phyloP scores from a whole-genome alignment of 805 yeast species.

The Metschnikowia colocasiae region DNA sequence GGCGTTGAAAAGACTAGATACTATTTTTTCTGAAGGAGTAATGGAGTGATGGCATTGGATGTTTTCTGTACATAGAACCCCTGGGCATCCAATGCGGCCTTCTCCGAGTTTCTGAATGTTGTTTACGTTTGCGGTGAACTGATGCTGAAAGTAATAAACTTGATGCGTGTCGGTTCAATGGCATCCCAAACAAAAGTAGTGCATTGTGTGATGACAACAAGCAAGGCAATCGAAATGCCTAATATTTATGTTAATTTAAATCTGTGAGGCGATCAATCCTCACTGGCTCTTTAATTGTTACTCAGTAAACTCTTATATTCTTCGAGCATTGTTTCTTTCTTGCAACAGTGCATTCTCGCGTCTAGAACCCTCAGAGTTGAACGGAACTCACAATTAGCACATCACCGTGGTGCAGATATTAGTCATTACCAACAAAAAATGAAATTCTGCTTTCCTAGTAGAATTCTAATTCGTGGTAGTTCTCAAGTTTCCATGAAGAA shows the following conservation, averaged over 20 bases:
- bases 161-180: not conserved
- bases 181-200: not conserved
- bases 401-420: too few relatives aligned
- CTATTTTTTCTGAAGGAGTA: constrained; percentile 10
- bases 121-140: not conserved
- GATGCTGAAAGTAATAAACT: not conserved
- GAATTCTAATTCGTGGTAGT: too few relatives aligned
- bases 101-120: not conserved
- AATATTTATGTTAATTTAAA: not conserved
- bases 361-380: too few relatives aligned
- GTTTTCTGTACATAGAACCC: constrained; percentile 3
- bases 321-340: not conserved
- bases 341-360: not conserved
- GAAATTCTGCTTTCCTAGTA: too few relatives aligned
- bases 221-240: not conserved
- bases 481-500: too few relatives aligned
- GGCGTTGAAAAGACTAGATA: constrained; percentile 54
- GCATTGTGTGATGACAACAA: not conserved
- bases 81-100: not conserved
- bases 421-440: too few relatives aligned
- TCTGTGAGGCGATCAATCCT: not conserved
- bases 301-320: not conserved
- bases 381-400: too few relatives aligned
- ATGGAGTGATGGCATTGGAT: not conserved
- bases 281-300: not conserved